Evolutionary conservation across 139 green algal genomes (phyloP), one percentile per base, ranked within the genome.

Genomic region (Chlamydomonas urium): DNA sequence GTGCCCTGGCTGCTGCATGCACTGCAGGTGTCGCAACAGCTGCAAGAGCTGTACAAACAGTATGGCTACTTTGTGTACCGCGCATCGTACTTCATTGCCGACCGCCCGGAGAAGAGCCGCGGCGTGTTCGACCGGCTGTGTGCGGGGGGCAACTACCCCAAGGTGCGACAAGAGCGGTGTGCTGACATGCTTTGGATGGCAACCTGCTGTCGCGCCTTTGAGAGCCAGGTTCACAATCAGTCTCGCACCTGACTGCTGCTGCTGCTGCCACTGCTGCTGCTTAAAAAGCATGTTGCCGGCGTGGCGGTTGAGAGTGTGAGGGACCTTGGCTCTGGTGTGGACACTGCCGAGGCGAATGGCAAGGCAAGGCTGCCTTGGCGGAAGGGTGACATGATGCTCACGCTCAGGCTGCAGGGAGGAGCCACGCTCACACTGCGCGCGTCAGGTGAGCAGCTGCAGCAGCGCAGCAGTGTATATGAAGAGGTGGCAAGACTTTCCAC

Each of bases 381-480:
- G 5, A 36, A 71, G 0, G 84, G 86, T 0, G 89, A 94, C 78
- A 84, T 91, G 58, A 93, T 93, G 86, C 75, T 93, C 24, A 92
- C 83, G 0, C 87, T 86, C 63, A 75, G 38, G 0, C 68, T 92
- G 53, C 69, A 83, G n/a, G 80, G 75, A 10, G 62, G 68, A 1
- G 79, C 65, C 5, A 75, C 68, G 5, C 66, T 91, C 37, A 93
- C 88, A 6, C 75, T 93, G 29, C 63, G 88, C 0, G 88, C 83
- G 0, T 83, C 75, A 23, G 78, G 78, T 73, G 91, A 24, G 33
- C 17, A 14, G 6, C 32, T 67, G 23, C n/a, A n/a, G n/a, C n/a
- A n/a, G n/a, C n/a, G n/a, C n/a, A n/a, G n/a, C n/a, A n/a, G n/a
- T n/a, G n/a, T n/a, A n/a, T n/a, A n/a, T n/a, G n/a, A n/a, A n/a